Conservation (phyloP, 2,329 filamentous ascomycete genomes). For the Chaetomiaceae sp. region DNA sequence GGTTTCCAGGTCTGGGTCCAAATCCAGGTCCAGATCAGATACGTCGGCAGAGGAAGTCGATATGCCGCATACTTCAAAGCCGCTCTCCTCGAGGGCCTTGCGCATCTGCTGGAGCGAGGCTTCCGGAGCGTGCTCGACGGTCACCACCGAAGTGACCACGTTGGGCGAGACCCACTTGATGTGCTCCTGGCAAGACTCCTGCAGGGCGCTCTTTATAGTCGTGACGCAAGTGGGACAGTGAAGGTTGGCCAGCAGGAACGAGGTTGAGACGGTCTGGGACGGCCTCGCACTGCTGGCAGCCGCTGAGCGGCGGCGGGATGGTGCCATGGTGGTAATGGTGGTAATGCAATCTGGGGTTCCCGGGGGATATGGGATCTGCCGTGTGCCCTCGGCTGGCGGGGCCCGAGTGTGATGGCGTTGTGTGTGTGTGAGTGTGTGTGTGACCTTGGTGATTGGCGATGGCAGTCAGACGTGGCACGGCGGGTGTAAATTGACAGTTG, state of each 20-base stretch:
- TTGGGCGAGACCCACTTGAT: conserved; percentile 61
- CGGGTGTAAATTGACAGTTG: conserved; percentile 17
- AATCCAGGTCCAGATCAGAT: conserved; percentile 23
- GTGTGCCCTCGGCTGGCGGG: conserved; percentile 3
- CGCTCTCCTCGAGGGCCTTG: conserved; percentile 48
- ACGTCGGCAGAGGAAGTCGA: conserved; percentile 33
- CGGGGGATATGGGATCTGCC: background rate
- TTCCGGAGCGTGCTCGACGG: conserved; percentile 50
- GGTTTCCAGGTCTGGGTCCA: conserved; percentile 17
- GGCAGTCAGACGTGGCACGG: conserved; percentile 11
- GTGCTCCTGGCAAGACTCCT: conserved; percentile 40
- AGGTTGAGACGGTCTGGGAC: conserved; percentile 41
- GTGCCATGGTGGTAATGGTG: conserved; percentile 23
- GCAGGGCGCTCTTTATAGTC: conserved; percentile 57
- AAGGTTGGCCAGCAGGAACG: conserved; percentile 66
- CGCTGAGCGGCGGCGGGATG: conserved; percentile 11
- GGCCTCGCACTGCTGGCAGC: conserved; percentile 8
- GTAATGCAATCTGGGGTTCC: conserved; percentile 5
- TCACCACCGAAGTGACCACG: conserved; percentile 65
- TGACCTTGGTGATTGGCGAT: conserved; percentile 11
- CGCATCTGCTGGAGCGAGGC: conserved; percentile 41
- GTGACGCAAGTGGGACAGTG: conserved; percentile 72
- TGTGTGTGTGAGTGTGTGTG: conserved; percentile 6
- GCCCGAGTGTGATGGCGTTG: conserved; percentile 8
- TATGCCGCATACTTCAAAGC: conserved; percentile 54